Conservation (phyloP, 1,139 yeast genomes). For the Hansenula sp. region DNA sequence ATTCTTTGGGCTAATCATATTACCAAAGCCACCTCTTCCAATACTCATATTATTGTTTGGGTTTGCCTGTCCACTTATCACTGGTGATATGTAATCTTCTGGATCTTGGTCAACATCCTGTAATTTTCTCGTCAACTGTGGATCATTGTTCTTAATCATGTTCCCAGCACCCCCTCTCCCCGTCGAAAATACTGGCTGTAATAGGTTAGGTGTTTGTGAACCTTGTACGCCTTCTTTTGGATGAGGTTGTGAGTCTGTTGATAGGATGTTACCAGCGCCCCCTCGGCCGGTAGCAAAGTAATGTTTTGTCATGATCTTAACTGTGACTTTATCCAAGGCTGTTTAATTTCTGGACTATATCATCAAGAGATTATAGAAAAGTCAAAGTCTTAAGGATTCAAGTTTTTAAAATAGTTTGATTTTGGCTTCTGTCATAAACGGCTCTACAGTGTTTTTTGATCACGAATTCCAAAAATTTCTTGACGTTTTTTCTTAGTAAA, state of each 20-base stretch:
- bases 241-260: conserved; percentile 41
- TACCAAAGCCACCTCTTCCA: conserved; percentile 39
- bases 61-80: conserved; percentile 12
- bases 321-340: neutral
- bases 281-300: conserved; percentile 53
- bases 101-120: conserved; percentile 59
- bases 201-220: conserved; percentile 58
- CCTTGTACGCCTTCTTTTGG: conserved; percentile 59
- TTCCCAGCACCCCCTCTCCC: conserved; percentile 85
- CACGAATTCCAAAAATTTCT: conserved; percentile 1
- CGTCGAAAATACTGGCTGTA: conserved; percentile 58
- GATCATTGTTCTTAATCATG: conserved; percentile 64
- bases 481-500: neutral
- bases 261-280: conserved; percentile 70
- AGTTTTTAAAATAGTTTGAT: too few relatives aligned
- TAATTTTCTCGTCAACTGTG: conserved; percentile 55
- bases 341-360: neutral
- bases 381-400: too few relatives aligned
- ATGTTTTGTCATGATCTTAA: conserved; percentile 6
- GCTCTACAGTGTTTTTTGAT: neutral
- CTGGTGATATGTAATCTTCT: conserved; percentile 23
- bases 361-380: too few relatives aligned
- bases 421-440: neutral
- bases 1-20: conserved; percentile 32
- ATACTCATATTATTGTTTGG: conserved; percentile 35